Evolutionary conservation across 176 grass and related monocot species (phyloP), one percentile per base, ranked within the genome.

Genomic region (Tillandsia leiboldiana): DNA sequence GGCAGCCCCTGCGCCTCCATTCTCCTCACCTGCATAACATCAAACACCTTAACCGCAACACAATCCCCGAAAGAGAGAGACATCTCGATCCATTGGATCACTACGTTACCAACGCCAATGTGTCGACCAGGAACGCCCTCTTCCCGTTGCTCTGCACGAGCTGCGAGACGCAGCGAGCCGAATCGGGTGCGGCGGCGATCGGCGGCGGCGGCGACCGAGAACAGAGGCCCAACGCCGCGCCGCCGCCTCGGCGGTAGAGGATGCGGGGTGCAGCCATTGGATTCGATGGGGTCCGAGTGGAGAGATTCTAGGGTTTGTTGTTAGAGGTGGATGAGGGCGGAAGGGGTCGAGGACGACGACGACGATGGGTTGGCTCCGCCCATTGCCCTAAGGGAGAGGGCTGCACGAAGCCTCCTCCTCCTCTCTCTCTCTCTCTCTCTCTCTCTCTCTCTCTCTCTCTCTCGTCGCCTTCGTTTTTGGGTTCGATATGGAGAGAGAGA

Each of bases 61-160:
- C 12, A 57, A 15, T 17, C 53, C 13, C 53, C 14, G 6, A 61
- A 15, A 7, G 10, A 7, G 9, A 22, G 8, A 22, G 1, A 8
- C 3, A 6, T 42, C 3, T 42, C 33, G 33, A 42, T 42, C 33
- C 33, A 42, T 42, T 42, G 33, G 33, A 18, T 20, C 56, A 9
- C 56, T 10, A 61, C 15, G 15, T 51, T 77, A 97, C 93, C 72
- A 92, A 81, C 6, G 89, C 89, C 76, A 97, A 83, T 67, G 93
- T 97, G 78, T 97, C 89, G 50, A 97, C 86, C 76, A 92, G 85
- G 86, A 83, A 97, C 49, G 81, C 93, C 57, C 79, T 83, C 11
- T 81, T 88, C 49, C 86, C 89, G 75, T 92, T 96, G 58, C 79
- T 87, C 82, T 96, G 86, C 51, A 91, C 84, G 73, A 97, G 93